A percentile compares a stretch with the other conserved stretches of the same genome.
phyloP scores from a whole-genome alignment of 2,329 filamentous ascomycete species.

The Cadophora gregata region DNA sequence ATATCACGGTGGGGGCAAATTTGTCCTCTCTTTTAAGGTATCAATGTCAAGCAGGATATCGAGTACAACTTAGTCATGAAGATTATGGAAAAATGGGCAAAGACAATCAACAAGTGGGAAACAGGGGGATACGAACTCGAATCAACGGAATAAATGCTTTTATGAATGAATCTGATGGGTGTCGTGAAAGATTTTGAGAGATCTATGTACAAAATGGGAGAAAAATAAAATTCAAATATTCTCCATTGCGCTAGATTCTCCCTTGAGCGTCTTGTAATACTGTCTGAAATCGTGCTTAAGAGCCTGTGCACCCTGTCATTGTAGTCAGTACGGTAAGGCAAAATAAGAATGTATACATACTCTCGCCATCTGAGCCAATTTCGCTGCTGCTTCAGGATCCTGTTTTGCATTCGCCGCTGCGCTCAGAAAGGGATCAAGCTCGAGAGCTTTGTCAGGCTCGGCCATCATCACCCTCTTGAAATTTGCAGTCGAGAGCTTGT shows the following conservation, averaged over 20 bases:
- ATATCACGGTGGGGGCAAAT: too few species aligned
- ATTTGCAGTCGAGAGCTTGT: neutral
- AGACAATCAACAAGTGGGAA: slow-evolving; percentile 1
- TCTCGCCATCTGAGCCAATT: neutral
- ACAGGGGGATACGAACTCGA: neutral
- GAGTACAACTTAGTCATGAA: neutral
- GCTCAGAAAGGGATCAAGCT: neutral
- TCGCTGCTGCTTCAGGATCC: neutral
- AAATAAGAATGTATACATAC: neutral
- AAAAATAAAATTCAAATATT: neutral
- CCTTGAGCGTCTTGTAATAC: neutral
- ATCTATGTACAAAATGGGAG: slow-evolving; percentile 2
- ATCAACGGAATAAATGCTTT: neutral
- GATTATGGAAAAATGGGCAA: neutral
- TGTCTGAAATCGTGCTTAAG: slow-evolving; percentile 5
- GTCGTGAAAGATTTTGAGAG: neutral
- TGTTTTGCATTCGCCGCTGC: neutral
- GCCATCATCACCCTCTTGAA: neutral
- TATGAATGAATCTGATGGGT: neutral
- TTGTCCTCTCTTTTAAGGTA: too few species aligned
- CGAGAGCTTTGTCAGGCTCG: neutral
- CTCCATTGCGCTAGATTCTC: neutral
- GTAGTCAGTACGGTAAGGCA: neutral
- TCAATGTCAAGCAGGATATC: slow-evolving; percentile 4
- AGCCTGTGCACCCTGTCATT: neutral